Base-by-base conservation (phyloP, 148 eudicot species). In the Cornus florida region DNA sequence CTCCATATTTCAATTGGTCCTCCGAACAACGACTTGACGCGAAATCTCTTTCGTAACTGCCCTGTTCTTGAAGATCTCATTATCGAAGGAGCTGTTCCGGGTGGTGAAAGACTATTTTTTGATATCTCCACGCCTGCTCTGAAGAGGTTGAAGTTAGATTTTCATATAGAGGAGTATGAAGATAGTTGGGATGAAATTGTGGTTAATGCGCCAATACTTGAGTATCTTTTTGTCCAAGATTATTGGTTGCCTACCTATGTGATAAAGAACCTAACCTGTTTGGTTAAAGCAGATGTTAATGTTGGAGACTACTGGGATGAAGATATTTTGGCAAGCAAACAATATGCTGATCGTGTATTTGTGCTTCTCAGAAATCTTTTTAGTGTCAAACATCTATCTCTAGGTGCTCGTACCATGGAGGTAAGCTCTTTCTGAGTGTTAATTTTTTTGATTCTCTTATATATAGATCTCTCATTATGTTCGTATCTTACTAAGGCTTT, bases 271-370 rank as follows among this genome's bases (percentile, higher is more conserved):
- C 57, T 59, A 13, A 43, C n/a, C 38, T 72, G 14, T 16, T 65
- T 70, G 23, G 41, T 70, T 59, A 13, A 46, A 28, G 81, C 81
- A 78, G 22, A n/a, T 78, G 50, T 78, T 59, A 64, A 78, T 23
- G 46, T 70, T 24, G 80, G 75, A 72, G 8, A 72, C 75, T 50
- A 35, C 35, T 72, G 20, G 28, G 28, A 28, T 48, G 22, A 24
- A 53, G 5, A 28, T 48, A 24, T 10, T 3, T 3, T 9, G 13
- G 2, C 33, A 31, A 24, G 3, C 28, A 16, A 72, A 11, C 39
- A 56, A 70, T 38, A 78, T 71, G 72, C 32, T 23, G 23, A 38
- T 67, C 72, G 22, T 10, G 31, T 48, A 4, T 16, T 67, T 23
- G 48, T 11, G 79, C 75, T 78, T 78, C 39, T 78, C 17, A 39